Evolutionary conservation across 1,284 basidiomycete species (phyloP), one percentile per base, ranked within the genome.

Genomic region (Xerocomus amazonicus): DNA sequence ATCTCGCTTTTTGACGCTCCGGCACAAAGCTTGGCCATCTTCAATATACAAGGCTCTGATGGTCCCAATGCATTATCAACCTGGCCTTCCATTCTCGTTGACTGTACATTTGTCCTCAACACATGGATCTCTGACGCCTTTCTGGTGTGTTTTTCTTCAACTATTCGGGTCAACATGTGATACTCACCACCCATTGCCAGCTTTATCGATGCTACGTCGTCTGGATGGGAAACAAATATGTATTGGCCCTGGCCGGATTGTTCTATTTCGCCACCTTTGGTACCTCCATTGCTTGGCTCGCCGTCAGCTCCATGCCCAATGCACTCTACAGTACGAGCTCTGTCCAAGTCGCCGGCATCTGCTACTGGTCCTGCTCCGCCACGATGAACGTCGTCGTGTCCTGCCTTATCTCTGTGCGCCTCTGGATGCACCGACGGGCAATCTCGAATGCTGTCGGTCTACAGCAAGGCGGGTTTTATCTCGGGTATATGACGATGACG

Each of bases 191-290:
- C 17, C 8, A 4, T 6, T 14, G 2, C 10, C 54, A 65, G 60
- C 48, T 65, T 9, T 63, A 65, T 23, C 61, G 62, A 13, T 63
- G 56, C n/a, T 48, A 63, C 27, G 29, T 65, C 37, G 41, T 61
- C 37, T 63, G 48, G 40, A 44, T 43, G 47, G 56, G 27, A 1
- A 53, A 58, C 44, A 34, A 13, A 28, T 31, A 9, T 26, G 42
- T 29, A 0, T 1, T 60, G 0, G 33, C 16, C 1, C 1, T 46
- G 0, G 54, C 63, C 1, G 17, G 10, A 2, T 0, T 52, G 3
- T n/a, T 62, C 16, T 62, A 64, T 9, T 12, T 66, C 5, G 38
- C 36, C 31, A 60, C 52, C 26, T 4, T 66, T 14, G 54, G 40
- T 0, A 6, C 57, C 1, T 58, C 59, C 0, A 3, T 61, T 0